A percentile compares a stretch with the other conserved stretches of the same genome.
Evolutionary conservation across 768 basidiomycete genomes (phyloP).

Genomic region (Pholiota molesta): DNA sequence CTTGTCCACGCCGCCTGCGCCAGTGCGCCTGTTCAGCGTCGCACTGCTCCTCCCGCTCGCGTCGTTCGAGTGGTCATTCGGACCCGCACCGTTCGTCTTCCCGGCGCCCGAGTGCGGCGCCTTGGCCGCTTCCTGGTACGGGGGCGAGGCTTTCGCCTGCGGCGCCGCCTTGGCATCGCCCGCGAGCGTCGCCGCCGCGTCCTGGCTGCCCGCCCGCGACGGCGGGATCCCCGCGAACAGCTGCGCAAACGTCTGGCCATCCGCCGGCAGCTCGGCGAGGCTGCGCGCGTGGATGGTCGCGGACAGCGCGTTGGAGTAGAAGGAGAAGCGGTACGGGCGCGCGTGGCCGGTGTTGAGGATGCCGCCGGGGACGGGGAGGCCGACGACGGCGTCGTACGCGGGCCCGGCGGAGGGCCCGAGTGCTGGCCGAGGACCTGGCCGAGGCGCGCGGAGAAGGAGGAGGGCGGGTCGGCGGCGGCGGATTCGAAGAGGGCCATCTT

Average conservation of each 20-base stretch:
- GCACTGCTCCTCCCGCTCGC: neutral
- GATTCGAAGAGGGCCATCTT: slow-evolving; percentile 93
- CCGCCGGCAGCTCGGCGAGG: slow-evolving; percentile 90
- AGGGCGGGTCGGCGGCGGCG: slow-evolving; percentile 48
- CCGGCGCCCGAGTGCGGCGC: neutral
- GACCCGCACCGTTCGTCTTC: neutral
- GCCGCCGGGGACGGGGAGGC: slow-evolving; percentile 29
- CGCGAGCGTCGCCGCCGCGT: neutral
- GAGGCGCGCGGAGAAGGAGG: slow-evolving; percentile 47
- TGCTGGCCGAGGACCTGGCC: slow-evolving; percentile 30
- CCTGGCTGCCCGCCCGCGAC: neutral
- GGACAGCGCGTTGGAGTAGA: slow-evolving; percentile 91
- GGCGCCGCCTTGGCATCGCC: slow-evolving; percentile 3
- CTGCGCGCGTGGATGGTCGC: slow-evolving; percentile 96
- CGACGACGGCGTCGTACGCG: slow-evolving; percentile 30
- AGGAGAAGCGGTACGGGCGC: slow-evolving; percentile 95
- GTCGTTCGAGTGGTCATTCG: neutral
- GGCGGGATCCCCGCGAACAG: slow-evolving; percentile 66
- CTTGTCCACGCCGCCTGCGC: slow-evolving; percentile 12
- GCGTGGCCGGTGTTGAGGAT: slow-evolving; percentile 66
- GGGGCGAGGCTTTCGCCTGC: slow-evolving; percentile 15
- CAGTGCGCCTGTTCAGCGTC: neutral
- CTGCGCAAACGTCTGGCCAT: slow-evolving; percentile 91
- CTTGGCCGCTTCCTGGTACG: slow-evolving; percentile 17
- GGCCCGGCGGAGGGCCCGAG: slow-evolving; percentile 17